Percentiles rank a stretch among this genome's conserved stretches.
Evolutionary conservation across 192 early-diverging fungal genomes (phyloP).

Genomic region (Dimargaris verticillata): DNA sequence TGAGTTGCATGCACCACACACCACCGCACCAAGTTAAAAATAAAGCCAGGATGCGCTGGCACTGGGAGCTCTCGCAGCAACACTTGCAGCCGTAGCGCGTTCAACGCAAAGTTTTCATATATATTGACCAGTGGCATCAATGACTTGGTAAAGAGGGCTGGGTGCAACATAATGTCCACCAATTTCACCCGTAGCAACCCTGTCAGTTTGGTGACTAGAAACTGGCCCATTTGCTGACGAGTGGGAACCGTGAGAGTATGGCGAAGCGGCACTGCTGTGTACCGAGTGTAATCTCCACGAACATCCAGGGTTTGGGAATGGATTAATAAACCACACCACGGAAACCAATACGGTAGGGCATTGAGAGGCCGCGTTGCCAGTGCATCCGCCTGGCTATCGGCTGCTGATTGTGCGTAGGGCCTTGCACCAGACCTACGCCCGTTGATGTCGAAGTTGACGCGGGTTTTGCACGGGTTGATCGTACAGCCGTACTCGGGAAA

Average conservation of each 20-base stretch:
- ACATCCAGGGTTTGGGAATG: constrained; percentile 47
- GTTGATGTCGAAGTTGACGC: constrained; percentile 49
- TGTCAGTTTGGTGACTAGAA: constrained; percentile 30
- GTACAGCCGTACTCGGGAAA: constrained; percentile 54
- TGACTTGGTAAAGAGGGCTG: constrained; percentile 32
- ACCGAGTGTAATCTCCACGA: constrained; percentile 46
- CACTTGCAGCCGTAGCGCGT: constrained; percentile 48
- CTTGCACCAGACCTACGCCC: constrained; percentile 17
- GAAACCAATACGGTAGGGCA: constrained; percentile 22
- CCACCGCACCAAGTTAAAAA: not conserved
- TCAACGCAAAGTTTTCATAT: constrained; percentile 56
- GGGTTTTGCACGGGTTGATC: constrained; percentile 59
- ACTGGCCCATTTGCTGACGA: constrained; percentile 16
- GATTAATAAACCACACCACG: constrained; percentile 75
- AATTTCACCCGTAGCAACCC: constrained; percentile 15
- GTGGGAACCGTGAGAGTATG: constrained; percentile 32
- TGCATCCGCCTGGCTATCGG: constrained; percentile 5
- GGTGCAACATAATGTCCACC: constrained; percentile 44
- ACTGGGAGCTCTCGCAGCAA: constrained; percentile 14
- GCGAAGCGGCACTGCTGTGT: constrained; percentile 24
- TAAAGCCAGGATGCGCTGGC: not conserved
- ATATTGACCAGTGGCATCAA: constrained; percentile 54
- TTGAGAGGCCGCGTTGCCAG: not conserved
- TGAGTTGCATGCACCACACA: not conserved
- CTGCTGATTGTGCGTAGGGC: constrained; percentile 12